Base-by-base conservation (phyloP, 1,139 yeast species). In the Geotrichum reessii region DNA sequence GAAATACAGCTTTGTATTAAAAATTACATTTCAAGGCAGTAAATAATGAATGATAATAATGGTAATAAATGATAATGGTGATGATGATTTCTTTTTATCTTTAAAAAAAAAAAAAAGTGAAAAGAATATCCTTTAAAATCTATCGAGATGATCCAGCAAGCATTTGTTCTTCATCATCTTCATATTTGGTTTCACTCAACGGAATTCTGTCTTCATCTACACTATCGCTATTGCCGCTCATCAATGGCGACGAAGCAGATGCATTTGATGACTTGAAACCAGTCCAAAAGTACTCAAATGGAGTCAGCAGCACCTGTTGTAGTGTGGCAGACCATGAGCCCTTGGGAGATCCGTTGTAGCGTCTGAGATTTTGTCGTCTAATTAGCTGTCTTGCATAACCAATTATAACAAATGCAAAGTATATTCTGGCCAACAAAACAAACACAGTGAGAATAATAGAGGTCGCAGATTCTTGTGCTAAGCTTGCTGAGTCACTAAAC, bases 401-500 rank as follows among this genome's bases (percentile, higher is more conserved):
- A 57, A 84, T 68, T 28, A 88, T 70, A 9, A 87, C 80, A 61
- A 86, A 74, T 53, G 85, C 82, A 73, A 85, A 87, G 73, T 90
- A 88, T 51, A 86, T 63, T 62, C 96, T 78, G 37, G 80, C 69
- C 8, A 75, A 74, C n/a, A 83, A 74, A 28, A 86, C 77, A 12
- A 76, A 69, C 3, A 86, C 66, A 0, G 89, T 83, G 21, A 84
- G 74, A 17, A 83, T 70, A 27, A 85, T 75, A 2, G 91, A 87
- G 65, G 85, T 77, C 55, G 85, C 83, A 58, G 88, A 79, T 69
- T 91, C 97, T 67, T 89, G 82, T 1, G 81, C 76, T 50, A 84
- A 80, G 0, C 90, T 78, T 1, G 93, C 92, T 50, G 90, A 82
- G 67, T 85, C 87, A 61, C 65, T 71, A 31, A 64, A 12, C 55